These are phyloP conservation scores for Rubia peregrina DNA, from an alignment of 305 asterid genomes.

Conservation along the genomic window DNA sequence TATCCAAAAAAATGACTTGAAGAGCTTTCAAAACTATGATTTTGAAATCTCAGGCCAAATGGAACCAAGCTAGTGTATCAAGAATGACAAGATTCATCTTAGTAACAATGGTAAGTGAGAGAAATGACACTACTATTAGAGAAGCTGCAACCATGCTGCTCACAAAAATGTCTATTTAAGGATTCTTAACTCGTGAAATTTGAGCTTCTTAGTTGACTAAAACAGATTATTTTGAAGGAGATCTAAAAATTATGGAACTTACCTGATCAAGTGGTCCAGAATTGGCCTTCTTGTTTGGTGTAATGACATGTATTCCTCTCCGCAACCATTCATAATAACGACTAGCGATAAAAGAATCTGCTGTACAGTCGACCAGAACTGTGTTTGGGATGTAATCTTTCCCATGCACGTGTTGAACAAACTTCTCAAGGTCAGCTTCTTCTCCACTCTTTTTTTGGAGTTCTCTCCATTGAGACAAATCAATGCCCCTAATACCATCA, in stretches of 20 bases:
- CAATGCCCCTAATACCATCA: conserved; percentile 58
- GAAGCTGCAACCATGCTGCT: not conserved
- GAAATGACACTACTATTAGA: not conserved
- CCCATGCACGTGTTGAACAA: conserved; percentile 78
- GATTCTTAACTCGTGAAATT: not conserved
- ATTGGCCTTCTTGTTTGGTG: conserved; percentile 98
- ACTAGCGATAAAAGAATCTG: conserved; percentile 77
- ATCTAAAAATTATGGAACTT: not conserved
- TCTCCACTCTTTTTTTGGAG: conserved; percentile 54
- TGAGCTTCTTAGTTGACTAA: not conserved
- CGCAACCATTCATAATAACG: conserved; percentile 88
- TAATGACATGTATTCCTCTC: conserved; percentile 82
- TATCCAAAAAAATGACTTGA: not conserved
- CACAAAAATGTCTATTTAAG: not conserved
- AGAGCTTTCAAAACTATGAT: not conserved
- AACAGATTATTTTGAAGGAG: not conserved
- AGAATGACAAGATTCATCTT: not conserved
- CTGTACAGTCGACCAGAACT: conserved; percentile 89
- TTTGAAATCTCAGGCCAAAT: not conserved
- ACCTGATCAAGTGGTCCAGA: conserved; percentile 99
- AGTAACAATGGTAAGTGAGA: not conserved
- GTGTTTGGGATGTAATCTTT: conserved; percentile 91
- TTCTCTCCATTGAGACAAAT: conserved; percentile 81
- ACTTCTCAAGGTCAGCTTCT: conserved; percentile 71
- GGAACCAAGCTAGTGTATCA: not conserved